Percentiles rank a stretch among this genome's conserved stretches.
Evolutionary conservation across 176 grass and related monocot species (phyloP).

Genomic region (Paspalum notatum): DNA sequence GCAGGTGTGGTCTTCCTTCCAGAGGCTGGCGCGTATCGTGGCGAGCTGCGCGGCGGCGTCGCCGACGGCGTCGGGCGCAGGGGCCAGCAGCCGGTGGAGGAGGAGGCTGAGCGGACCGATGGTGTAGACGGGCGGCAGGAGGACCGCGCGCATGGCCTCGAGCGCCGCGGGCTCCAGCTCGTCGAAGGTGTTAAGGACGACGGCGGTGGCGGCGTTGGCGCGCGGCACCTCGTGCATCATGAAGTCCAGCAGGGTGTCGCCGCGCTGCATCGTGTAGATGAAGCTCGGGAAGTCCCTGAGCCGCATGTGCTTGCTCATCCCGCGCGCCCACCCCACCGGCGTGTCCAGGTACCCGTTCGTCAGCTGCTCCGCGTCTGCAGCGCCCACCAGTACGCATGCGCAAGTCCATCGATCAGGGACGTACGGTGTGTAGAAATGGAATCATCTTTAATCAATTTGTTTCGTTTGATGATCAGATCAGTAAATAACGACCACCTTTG

Average conservation of each 20-base stretch:
- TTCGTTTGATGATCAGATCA: background rate
- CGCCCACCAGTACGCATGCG: background rate
- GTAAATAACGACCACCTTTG: slow-evolving; percentile 19
- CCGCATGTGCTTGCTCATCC: slow-evolving; percentile 52
- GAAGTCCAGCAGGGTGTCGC: slow-evolving; percentile 34
- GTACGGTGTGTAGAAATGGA: background rate
- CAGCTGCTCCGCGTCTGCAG: slow-evolving; percentile 39
- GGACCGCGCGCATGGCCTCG: slow-evolving; percentile 20
- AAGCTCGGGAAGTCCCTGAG: slow-evolving; percentile 43
- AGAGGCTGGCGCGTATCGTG: slow-evolving; percentile 19
- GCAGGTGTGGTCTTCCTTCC: slow-evolving; percentile 32
- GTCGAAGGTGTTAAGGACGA: slow-evolving; percentile 45
- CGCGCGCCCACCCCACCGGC: slow-evolving; percentile 19
- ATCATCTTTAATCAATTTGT: background rate
- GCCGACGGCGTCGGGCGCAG: background rate
- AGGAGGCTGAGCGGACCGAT: slow-evolving; percentile 29
- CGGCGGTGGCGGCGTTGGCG: background rate
- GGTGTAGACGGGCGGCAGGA: slow-evolving; percentile 27
- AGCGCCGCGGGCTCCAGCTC: slow-evolving; percentile 24
- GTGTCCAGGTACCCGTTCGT: slow-evolving; percentile 45
- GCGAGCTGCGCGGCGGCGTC: background rate
- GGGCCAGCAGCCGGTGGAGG: background rate
- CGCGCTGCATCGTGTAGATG: slow-evolving; percentile 28
- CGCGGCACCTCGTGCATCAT: slow-evolving; percentile 23
- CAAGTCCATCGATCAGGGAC: too few relatives aligned